Percentiles rank a stretch among this genome's conserved stretches.
phyloP scores from a whole-genome alignment of 1,139 yeast species.

The Taphrina wiesneri region DNA sequence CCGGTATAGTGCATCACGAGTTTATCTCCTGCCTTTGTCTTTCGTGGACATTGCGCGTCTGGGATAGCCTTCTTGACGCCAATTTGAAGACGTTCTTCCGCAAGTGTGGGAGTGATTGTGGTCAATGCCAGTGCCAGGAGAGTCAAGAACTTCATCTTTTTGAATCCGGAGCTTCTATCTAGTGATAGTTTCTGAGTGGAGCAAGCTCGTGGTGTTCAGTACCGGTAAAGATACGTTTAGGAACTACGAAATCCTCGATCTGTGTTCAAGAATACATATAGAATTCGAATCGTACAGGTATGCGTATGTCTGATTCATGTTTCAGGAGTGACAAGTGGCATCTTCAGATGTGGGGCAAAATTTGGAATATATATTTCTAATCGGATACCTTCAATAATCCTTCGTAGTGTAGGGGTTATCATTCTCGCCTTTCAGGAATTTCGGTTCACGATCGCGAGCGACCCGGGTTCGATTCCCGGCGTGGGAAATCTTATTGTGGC shows the following conservation, averaged over 20 bases:
- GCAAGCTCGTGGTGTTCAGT: too few relatives aligned
- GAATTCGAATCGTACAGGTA: too few relatives aligned
- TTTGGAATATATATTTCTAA: not conserved
- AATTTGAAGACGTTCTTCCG: slow-evolving; percentile 26
- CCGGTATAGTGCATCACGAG: slow-evolving; percentile 98
- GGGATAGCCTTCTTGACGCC: slow-evolving; percentile 28
- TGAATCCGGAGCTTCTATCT: too few relatives aligned
- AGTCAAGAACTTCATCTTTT: not conserved
- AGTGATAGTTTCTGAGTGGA: too few relatives aligned
- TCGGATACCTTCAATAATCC: not conserved
- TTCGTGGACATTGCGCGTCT: slow-evolving; percentile 19
- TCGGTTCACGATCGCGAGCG: slow-evolving; percentile 7
- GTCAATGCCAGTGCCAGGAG: slow-evolving; percentile 4
- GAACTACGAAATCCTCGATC: too few relatives aligned
- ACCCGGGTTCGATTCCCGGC: slow-evolving; percentile 33
- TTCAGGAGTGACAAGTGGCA: not conserved
- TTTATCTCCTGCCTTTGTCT: slow-evolving; percentile 86
- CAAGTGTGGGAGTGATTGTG: not conserved
- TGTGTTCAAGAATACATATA: too few relatives aligned
- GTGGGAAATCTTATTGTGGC: slow-evolving; percentile 11
- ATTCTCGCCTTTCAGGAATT: slow-evolving; percentile 26
- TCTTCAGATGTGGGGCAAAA: not conserved
- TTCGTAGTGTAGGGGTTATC: slow-evolving; percentile 32
- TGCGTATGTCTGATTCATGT: not conserved
- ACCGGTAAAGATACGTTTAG: too few relatives aligned